Base-by-base conservation (phyloP, 1,139 yeast species). In the Yamadazyma blattariae region DNA sequence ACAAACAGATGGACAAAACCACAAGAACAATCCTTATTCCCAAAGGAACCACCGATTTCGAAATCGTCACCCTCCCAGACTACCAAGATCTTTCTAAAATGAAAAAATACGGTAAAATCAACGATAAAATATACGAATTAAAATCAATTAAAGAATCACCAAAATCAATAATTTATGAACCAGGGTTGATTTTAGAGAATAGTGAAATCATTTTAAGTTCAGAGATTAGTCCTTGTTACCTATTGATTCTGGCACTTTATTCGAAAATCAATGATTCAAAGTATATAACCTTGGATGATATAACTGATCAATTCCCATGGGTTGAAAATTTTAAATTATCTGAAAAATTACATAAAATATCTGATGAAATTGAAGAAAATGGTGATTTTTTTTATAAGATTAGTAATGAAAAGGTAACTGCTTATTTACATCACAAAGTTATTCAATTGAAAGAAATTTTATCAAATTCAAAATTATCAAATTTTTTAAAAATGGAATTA, bases 331-430 rank as follows among this genome's bases (percentile, higher is more conserved):
- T 79, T 24, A 46, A 43, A 1, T 36, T 40, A 6, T 25, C 18
- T 12, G 9, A n/a, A 12, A 13, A 26, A 14, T 22, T 32, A 9
- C 14, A 16, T 5, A n/a, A 4, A 2, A 57, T 78, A 2, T 70
- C 79, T 42, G 82, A 77, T 12, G 47, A 49, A 0, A 56, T 77
- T 2, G 59, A 52, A 17, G 81, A 77, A 44, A 69, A 64, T 29
- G 78, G 63, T 10, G 80, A 74, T 32, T 36, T 32, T 1, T 80
- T 74, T 48, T 78, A 66, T 51, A 74, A 69, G 45, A 63, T 70
- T 14, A 61, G 71, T 4, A 33, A 48, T 3, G 47, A 44, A 0
- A 70, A 64, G 38, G 58, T 70, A 1, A 35, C 61, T 3, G 42
- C 40, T 1, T 67, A 53, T 39, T 44, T 78, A 5, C 50, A 57